Evolutionary conservation across 805 yeast species (phyloP).

Genomic region (Cyberlindnera amylophila): DNA sequence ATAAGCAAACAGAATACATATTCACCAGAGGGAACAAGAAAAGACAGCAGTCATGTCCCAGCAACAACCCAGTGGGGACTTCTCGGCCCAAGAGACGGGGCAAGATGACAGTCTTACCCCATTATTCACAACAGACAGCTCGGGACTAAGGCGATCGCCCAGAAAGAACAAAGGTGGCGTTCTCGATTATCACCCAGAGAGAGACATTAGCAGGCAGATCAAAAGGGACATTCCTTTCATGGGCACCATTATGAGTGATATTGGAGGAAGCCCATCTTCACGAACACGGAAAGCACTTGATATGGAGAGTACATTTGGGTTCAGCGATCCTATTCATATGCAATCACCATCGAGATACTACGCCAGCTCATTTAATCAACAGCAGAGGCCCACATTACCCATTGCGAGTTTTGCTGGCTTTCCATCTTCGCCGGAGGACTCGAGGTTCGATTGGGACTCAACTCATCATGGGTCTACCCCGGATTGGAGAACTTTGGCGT

Average conservation of each 20-base stretch:
- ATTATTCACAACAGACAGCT: too few species aligned
- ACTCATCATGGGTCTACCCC: slow-evolving; percentile 5
- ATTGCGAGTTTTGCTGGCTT: slow-evolving; percentile 4
- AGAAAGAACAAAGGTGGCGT: slow-evolving; percentile 5
- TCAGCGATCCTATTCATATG: neutral
- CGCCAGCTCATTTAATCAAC: neutral
- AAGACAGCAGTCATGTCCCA: neutral
- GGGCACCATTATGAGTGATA: neutral
- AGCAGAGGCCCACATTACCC: too few species aligned
- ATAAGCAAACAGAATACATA: too few species aligned
- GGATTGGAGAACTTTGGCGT: slow-evolving; percentile 7
- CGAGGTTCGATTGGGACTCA: slow-evolving; percentile 3
- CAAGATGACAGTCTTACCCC: too few species aligned
- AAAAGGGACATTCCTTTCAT: neutral
- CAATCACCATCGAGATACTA: neutral
- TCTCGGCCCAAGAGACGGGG: neutral
- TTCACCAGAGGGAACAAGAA: too few species aligned
- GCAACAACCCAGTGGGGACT: neutral
- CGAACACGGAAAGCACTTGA: slow-evolving; percentile 3
- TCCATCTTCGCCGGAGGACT: slow-evolving; percentile 10
- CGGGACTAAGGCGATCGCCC: slow-evolving; percentile 6
- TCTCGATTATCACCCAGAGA: neutral
- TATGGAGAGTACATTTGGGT: neutral
- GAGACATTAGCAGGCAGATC: neutral
- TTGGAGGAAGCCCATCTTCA: slow-evolving; percentile 7